Percentiles rank a stretch among this genome's conserved stretches.
Conservation (phyloP, 345 rosid species). For the Gossypium herbaceum region DNA sequence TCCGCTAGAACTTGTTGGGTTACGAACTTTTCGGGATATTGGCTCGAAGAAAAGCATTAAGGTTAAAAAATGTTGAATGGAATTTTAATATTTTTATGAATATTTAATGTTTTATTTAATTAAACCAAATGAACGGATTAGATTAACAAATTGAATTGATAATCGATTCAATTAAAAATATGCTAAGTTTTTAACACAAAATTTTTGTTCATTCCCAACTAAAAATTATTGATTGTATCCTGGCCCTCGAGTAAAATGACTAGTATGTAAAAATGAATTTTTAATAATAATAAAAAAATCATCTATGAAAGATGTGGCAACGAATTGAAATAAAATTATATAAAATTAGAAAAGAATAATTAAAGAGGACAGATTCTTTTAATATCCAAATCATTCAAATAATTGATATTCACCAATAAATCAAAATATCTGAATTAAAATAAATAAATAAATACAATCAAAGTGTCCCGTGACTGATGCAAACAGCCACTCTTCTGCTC, state of each 20-base stretch:
- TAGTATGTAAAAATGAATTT: no score
- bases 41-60: no score
- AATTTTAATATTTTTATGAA: no score
- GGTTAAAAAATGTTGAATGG: no score
- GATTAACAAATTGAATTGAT: no score
- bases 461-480: not conserved
- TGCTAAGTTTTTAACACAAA: no score
- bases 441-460: not conserved
- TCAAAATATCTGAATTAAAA: not conserved
- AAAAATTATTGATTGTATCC: no score
- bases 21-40: not conserved
- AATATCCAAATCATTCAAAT: not conserved
- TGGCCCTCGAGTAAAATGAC: no score
- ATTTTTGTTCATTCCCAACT: no score
- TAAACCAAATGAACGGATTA: no score
- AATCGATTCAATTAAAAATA: no score
- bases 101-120: no score
- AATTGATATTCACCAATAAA: not conserved
- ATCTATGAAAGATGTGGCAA: not conserved
- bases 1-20: not conserved
- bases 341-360: not conserved
- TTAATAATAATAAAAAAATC: not conserved
- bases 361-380: not conserved
- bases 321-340: not conserved
- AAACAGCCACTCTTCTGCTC: not conserved